Percentiles rank a stretch among this genome's conserved stretches.
Conservation (phyloP, 306 rosid species). For the Cucurbita moschata region DNA sequence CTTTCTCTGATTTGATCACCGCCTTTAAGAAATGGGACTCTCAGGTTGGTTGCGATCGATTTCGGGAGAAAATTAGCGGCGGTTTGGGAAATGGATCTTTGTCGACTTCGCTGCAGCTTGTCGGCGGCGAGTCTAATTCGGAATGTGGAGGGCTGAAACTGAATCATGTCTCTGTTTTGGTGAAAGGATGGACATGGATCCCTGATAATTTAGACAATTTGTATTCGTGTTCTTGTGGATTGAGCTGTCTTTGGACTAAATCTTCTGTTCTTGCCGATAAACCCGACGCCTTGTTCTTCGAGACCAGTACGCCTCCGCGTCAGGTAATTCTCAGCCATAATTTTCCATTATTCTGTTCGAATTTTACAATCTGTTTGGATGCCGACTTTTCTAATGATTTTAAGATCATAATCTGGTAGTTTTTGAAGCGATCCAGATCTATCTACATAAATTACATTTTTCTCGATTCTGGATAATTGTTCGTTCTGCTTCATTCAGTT, state of each 20-base stretch:
- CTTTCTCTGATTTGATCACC: slow-evolving; percentile 45
- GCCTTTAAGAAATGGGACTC: slow-evolving; percentile 77
- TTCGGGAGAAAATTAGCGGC: slow-evolving; percentile 25
- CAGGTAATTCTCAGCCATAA: slow-evolving; percentile 25
- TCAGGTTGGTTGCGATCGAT: slow-evolving; percentile 48
- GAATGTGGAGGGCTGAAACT: slow-evolving; percentile 26
- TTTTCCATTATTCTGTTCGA: not conserved
- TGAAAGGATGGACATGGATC: slow-evolving; percentile 93
- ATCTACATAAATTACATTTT: not conserved
- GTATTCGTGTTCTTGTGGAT: slow-evolving; percentile 69
- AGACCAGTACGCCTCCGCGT: slow-evolving; percentile 58
- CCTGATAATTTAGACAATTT: slow-evolving; percentile 84
- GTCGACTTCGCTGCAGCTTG: slow-evolving; percentile 44
- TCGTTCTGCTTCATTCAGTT: not conserved
- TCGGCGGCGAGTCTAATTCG: slow-evolving; percentile 9
- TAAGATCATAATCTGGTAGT: not conserved
- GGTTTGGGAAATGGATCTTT: slow-evolving; percentile 23
- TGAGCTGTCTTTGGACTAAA: slow-evolving; percentile 95
- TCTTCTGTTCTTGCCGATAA: slow-evolving; percentile 82
- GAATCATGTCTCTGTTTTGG: slow-evolving; percentile 54
- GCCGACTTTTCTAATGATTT: not conserved
- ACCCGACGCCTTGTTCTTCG: slow-evolving; percentile 78
- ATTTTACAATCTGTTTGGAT: slow-evolving; percentile 1
- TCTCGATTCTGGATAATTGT: not conserved
- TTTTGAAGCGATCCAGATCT: not conserved